phyloP scores from a whole-genome alignment of 2,329 filamentous ascomycete genomes.

The Sphaerulina musiva region DNA sequence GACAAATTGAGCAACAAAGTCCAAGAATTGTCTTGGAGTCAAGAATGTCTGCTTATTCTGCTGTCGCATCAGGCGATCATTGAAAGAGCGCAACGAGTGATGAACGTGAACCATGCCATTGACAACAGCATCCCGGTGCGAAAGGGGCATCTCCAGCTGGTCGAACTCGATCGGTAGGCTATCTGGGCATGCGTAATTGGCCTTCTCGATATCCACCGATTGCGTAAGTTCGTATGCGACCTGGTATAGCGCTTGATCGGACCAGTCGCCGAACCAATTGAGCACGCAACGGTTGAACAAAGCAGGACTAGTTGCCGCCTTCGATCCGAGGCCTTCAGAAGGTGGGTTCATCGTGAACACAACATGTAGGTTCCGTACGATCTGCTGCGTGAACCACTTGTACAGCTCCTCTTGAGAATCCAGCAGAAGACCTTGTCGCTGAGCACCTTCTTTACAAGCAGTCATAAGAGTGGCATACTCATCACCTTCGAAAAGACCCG shows the following conservation, averaged over 20 bases:
- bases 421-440: constrained; percentile 86
- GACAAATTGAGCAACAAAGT: constrained; percentile 97
- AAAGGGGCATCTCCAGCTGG: constrained; percentile 73
- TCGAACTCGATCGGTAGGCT: constrained; percentile 90
- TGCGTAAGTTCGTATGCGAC: constrained; percentile 93
- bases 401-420: constrained; percentile 99
- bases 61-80: constrained; percentile 78
- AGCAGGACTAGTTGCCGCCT: constrained; percentile 93
- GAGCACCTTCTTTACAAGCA: constrained; percentile 94
- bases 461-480: constrained; percentile 99
- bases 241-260: constrained; percentile 96
- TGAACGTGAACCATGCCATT: constrained; percentile 99
- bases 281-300: constrained; percentile 99
- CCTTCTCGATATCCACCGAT: constrained; percentile 87
- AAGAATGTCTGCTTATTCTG: constrained; percentile 89
- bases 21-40: constrained; percentile 92
- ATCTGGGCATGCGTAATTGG: constrained; percentile 78
- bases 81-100: constrained; percentile 87
- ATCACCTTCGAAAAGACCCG: constrained; percentile 97
- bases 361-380: constrained; percentile 97
- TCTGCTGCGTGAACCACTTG: constrained; percentile 99
- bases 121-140: constrained; percentile 84
- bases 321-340: constrained; percentile 87
- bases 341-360: constrained; percentile 99
- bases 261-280: constrained; percentile 99